A percentile compares a stretch with the other conserved stretches of the same genome.
Conservation (phyloP, 495 filamentous ascomycete species). For the Baudoinia panamericana region DNA sequence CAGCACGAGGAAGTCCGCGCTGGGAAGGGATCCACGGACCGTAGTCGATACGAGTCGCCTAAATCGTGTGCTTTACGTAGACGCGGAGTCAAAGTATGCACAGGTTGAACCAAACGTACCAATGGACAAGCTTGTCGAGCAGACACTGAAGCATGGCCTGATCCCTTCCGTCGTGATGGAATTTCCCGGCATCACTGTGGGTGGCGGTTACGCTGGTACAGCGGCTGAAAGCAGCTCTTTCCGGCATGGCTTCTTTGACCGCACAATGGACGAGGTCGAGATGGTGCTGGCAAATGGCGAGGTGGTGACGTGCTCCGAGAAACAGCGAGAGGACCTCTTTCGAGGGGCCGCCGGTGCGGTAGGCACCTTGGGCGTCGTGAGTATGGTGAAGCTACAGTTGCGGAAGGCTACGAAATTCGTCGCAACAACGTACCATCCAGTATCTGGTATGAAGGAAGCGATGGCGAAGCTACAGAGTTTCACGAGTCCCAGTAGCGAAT, state of each 20-base stretch:
- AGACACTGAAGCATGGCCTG: slow-evolving; percentile 40
- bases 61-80: slow-evolving; percentile 29
- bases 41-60: slow-evolving; percentile 42
- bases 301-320: slow-evolving; percentile 31
- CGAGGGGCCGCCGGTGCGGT: slow-evolving; percentile 39
- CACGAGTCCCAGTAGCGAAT: slow-evolving; percentile 20
- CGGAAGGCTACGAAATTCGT: slow-evolving; percentile 37
- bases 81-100: slow-evolving; percentile 24
- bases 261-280: slow-evolving; percentile 38
- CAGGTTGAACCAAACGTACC: slow-evolving; percentile 54
- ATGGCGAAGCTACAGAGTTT: slow-evolving; percentile 28
- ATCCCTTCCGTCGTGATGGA: slow-evolving; percentile 48
- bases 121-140: slow-evolving; percentile 47
- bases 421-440: slow-evolving; percentile 38
- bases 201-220: slow-evolving; percentile 44
- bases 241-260: slow-evolving; percentile 44
- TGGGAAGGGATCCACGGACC: slow-evolving; percentile 34
- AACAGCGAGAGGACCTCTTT: slow-evolving; percentile 37
- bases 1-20: slow-evolving; percentile 14
- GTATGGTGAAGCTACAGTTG: slow-evolving; percentile 40
- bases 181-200: slow-evolving; percentile 46
- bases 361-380: slow-evolving; percentile 42
- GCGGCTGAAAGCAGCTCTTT: slow-evolving; percentile 44
- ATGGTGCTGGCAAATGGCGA: slow-evolving; percentile 43
- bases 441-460: slow-evolving; percentile 30